Evolutionary conservation across 148 eudicot genomes (phyloP).

Genomic region (Heliamphora exappendiculata): DNA sequence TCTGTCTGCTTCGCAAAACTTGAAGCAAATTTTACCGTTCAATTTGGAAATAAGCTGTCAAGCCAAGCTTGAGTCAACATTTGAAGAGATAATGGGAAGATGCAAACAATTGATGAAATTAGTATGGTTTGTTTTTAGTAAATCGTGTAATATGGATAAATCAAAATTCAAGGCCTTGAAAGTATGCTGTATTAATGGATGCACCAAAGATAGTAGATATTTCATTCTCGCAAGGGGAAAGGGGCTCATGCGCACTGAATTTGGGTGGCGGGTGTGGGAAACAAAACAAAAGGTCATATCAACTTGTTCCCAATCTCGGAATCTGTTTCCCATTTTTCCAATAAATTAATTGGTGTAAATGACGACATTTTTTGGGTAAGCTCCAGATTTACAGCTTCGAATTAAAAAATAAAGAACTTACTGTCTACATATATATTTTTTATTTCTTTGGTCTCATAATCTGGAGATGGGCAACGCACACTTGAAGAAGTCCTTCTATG

Average conservation of each 20-base stretch:
- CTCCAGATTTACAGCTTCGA: not conserved
- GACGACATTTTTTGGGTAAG: not conserved
- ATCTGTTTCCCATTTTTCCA: not conserved
- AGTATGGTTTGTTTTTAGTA: no score
- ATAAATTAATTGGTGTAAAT: not conserved
- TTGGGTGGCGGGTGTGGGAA: not conserved
- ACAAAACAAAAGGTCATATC: not conserved
- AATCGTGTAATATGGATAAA: no score
- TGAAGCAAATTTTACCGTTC: no score
- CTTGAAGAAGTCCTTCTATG: constrained; percentile 35
- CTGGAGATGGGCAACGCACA: constrained; percentile 45
- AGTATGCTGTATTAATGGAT: not conserved
- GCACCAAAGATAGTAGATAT: not conserved
- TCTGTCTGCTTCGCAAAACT: no score
- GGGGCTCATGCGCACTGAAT: no score
- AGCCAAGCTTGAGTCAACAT: no score
- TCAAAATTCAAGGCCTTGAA: not conserved
- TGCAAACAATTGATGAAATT: no score
- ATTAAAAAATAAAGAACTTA: constrained; percentile 43
- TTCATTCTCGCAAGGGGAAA: no score
- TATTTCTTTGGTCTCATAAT: constrained; percentile 68
- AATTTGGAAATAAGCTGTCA: no score
- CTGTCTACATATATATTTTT: constrained; percentile 94
- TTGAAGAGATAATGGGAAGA: no score
- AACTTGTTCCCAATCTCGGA: not conserved